Evolutionary conservation across 208 protist genomes (phyloP).

Genomic region (Leishmania aethiopica): DNA sequence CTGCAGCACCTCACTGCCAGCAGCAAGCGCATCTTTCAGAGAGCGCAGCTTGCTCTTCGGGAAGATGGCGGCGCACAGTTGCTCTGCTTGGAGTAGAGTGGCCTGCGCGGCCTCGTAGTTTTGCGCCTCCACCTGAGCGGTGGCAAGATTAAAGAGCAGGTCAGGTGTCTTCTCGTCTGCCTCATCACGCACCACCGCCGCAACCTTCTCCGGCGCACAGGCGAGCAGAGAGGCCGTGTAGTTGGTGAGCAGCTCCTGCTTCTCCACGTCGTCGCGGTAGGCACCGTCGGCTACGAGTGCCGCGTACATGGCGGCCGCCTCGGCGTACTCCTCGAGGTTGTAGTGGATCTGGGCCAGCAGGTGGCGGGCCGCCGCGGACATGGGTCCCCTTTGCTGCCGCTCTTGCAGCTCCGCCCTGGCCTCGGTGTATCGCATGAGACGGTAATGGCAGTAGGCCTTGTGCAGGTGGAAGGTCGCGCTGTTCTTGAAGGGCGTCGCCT

Average conservation of each 20-base stretch:
- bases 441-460: conserved; percentile 80
- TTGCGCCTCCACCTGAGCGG: conserved; percentile 63
- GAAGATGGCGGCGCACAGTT: conserved; percentile 49
- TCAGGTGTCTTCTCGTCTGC: conserved; percentile 73
- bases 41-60: conserved; percentile 47
- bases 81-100: conserved; percentile 71
- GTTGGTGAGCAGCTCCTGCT: conserved; percentile 75
- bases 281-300: conserved; percentile 41
- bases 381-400: conserved; percentile 10
- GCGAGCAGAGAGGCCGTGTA: conserved; percentile 66
- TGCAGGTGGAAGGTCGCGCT: conserved; percentile 49
- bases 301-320: conserved; percentile 71
- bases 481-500: conserved; percentile 1
- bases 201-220: conserved; percentile 42
- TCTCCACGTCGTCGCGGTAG: conserved; percentile 77
- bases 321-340: conserved; percentile 77
- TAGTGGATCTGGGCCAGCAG: conserved; percentile 85
- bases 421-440: conserved; percentile 58
- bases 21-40: conserved; percentile 52
- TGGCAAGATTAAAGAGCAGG: conserved; percentile 81
- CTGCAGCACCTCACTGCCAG: conserved; percentile 32
- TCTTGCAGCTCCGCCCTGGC: conserved; percentile 44
- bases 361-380: conserved; percentile 57
- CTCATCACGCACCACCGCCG: conserved; percentile 38
- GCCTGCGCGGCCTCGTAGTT: conserved; percentile 55